Percentiles rank a stretch among this genome's conserved stretches.
Conservation (phyloP, 768 basidiomycete genomes). For the Macrolepiota dolichaula region DNA sequence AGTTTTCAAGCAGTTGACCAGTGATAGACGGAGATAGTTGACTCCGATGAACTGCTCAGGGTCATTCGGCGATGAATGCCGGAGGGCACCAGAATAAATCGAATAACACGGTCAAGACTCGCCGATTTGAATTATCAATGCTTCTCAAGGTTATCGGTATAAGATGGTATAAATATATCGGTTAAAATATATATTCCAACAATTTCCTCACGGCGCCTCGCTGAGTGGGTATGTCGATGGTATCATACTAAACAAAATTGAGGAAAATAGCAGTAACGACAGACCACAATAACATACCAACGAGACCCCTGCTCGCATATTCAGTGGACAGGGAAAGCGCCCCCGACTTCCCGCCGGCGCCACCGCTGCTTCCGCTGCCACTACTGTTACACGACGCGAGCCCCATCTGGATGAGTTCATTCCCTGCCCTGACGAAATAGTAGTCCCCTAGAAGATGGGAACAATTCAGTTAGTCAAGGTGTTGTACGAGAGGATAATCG, state of each 20-base stretch:
- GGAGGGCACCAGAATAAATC: too few species aligned
- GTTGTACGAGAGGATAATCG: not conserved
- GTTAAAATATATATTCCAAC: too few species aligned
- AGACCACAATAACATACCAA: not conserved
- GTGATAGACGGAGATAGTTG: not conserved
- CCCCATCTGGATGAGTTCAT: constrained; percentile 44
- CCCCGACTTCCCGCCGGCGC: not conserved
- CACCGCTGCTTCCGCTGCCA: not conserved
- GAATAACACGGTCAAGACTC: too few species aligned
- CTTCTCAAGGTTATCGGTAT: too few species aligned
- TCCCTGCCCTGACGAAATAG: constrained; percentile 56
- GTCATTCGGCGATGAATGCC: not conserved
- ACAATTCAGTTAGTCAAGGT: not conserved
- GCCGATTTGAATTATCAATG: too few species aligned
- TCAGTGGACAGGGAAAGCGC: not conserved
- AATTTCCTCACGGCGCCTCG: too few species aligned
- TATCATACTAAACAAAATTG: not conserved
- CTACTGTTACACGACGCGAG: constrained; percentile 34
- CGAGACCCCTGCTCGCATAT: not conserved
- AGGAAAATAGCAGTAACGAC: not conserved
- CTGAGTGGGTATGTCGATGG: not conserved
- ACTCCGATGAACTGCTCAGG: not conserved
- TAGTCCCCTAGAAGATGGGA: constrained; percentile 48
- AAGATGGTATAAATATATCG: too few species aligned
- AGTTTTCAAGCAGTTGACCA: not conserved